Evolutionary conservation across 768 basidiomycete species (phyloP).

Genomic region (Lentinula edodes): DNA sequence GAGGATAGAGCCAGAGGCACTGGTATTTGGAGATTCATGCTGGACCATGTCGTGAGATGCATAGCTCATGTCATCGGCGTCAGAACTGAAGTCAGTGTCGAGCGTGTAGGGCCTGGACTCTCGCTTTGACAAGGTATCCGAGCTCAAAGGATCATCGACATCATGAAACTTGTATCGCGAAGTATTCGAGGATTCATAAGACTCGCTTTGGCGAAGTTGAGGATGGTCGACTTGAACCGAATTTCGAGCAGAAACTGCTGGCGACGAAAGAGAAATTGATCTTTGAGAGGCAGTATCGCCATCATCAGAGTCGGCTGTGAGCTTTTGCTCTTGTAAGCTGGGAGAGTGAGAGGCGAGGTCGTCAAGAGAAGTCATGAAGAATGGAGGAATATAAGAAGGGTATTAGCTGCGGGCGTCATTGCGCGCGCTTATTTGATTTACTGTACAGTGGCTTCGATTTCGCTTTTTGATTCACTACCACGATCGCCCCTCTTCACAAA

Average conservation of each 20-base stretch:
- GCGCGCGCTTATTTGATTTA: neutral
- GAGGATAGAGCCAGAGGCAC: constrained; percentile 41
- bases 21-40: constrained; percentile 47
- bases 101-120: constrained; percentile 41
- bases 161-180: neutral
- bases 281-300: constrained; percentile 76
- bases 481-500: neutral
- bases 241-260: constrained; percentile 47
- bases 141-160: constrained; percentile 4
- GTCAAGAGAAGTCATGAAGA: constrained; percentile 6
- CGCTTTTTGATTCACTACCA: neutral
- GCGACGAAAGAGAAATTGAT: constrained; percentile 71
- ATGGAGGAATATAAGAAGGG: neutral
- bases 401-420: neutral
- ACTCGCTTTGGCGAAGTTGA: constrained; percentile 6
- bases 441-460: neutral
- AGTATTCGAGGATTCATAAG: constrained; percentile 5
- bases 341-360: constrained; percentile 3
- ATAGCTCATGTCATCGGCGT: constrained; percentile 49
- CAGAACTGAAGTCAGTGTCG: constrained; percentile 50
- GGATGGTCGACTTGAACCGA: constrained; percentile 13
- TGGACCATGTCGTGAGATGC: constrained; percentile 32
- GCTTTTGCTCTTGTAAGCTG: neutral
- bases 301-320: constrained; percentile 41
- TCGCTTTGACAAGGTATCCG: constrained; percentile 29